Conservation (phyloP, 768 basidiomycete genomes). For the Agaricus subrufescens region DNA sequence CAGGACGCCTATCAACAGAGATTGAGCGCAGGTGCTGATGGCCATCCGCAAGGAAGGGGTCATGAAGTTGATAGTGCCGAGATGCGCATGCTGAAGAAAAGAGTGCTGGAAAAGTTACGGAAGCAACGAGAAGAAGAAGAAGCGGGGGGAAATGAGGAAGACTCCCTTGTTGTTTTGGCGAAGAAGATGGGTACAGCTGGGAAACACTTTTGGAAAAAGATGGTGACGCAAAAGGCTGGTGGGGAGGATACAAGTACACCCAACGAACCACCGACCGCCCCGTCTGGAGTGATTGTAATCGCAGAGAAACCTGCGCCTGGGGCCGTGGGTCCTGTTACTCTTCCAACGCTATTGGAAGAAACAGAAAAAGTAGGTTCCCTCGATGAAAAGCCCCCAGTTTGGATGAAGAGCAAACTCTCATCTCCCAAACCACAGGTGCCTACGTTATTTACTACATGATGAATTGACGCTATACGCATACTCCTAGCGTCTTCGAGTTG, state of each 20-base stretch:
- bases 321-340: background rate
- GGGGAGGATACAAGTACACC: constrained; percentile 14
- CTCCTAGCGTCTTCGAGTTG: no score
- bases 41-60: background rate
- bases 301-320: background rate
- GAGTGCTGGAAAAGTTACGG: background rate
- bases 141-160: constrained; percentile 17
- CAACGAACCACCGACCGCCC: constrained; percentile 6
- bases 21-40: no score
- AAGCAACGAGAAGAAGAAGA: constrained; percentile 1
- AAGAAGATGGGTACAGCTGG: constrained; percentile 48
- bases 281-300: constrained; percentile 3
- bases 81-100: background rate
- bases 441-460: no score
- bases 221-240: constrained; percentile 18
- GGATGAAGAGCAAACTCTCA: no score
- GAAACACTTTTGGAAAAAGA: constrained; percentile 45
- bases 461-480: no score
- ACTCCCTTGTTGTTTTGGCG: constrained; percentile 45
- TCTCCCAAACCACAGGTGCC: no score
- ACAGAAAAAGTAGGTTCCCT: background rate
- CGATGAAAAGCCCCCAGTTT: background rate
- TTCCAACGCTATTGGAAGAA: background rate
- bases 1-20: background rate
- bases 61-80: background rate